Evolutionary conservation across 2,329 filamentous ascomycete genomes (phyloP).

Genomic region (Neophaeococcomyces mojaviensis): DNA sequence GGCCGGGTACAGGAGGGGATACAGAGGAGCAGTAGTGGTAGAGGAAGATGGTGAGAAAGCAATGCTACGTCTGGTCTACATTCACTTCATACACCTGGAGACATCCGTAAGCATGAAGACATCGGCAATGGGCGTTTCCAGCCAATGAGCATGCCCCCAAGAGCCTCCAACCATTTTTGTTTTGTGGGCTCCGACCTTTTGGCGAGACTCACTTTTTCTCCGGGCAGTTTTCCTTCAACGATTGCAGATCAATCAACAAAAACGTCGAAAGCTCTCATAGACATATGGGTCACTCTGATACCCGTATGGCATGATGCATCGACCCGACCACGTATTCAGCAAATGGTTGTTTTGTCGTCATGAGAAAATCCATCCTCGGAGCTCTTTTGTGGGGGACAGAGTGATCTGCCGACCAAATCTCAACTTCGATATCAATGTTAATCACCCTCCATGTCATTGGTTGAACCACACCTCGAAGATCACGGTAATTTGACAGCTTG

Average conservation of each 20-base stretch:
- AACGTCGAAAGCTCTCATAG: too few relatives aligned
- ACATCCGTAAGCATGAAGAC: not conserved
- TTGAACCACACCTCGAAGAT: not conserved
- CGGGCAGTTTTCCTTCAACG: too few relatives aligned
- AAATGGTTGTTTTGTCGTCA: too few relatives aligned
- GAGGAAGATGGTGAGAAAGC: not conserved
- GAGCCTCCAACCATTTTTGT: too few relatives aligned
- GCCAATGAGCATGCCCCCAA: too few relatives aligned
- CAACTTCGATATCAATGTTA: not conserved
- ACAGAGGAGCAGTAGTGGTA: not conserved
- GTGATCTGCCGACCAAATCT: not conserved
- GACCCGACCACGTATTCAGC: too few relatives aligned
- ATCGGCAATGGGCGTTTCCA: too few relatives aligned
- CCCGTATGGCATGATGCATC: too few relatives aligned
- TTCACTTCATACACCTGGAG: not conserved
- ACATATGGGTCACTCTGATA: too few relatives aligned
- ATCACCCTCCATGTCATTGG: conserved; percentile 1
- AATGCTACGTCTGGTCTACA: not conserved
- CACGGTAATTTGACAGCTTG: not conserved
- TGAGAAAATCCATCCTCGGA: not conserved
- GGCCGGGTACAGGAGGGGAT: not conserved
- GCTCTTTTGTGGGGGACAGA: not conserved
- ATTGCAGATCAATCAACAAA: too few relatives aligned
- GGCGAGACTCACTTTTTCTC: too few relatives aligned
- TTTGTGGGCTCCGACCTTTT: too few relatives aligned